These are phyloP conservation scores for Penicillium crystallinum DNA, from an alignment of 495 filamentous ascomycete genomes.

Conservation along the genomic window DNA sequence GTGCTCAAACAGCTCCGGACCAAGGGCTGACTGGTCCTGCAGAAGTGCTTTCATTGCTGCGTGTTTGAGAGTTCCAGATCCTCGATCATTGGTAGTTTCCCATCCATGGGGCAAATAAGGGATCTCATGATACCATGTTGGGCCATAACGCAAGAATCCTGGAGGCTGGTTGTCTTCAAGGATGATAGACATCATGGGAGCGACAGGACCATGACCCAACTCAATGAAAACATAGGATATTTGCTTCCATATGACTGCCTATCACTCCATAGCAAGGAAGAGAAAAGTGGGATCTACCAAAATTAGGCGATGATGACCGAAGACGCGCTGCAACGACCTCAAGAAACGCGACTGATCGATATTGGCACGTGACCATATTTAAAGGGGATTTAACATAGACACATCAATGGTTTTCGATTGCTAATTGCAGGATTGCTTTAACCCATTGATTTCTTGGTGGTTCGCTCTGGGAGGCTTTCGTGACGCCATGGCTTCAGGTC, in stretches of 20 bases:
- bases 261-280: too few relatives aligned
- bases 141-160: not conserved
- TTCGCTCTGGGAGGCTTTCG: not conserved
- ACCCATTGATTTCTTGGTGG: not conserved
- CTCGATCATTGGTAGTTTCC: constrained; percentile 18
- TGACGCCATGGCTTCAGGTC: not conserved
- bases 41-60: constrained; percentile 26
- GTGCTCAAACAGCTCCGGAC: constrained; percentile 22
- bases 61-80: constrained; percentile 29
- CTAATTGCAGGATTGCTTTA: not conserved
- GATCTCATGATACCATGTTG: constrained; percentile 33
- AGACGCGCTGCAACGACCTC: not conserved
- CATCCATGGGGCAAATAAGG: constrained; percentile 29
- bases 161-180: constrained; percentile 1
- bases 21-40: constrained; percentile 29
- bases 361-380: not conserved
- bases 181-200: constrained; percentile 7
- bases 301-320: not conserved
- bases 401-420: not conserved
- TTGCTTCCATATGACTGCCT: too few relatives aligned
- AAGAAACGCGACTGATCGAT: not conserved
- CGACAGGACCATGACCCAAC: not conserved
- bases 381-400: not conserved
- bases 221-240: too few relatives aligned
- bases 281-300: too few relatives aligned